Conservation (phyloP, 1,139 yeast species). For the Sugiyamaella neomexicana region DNA sequence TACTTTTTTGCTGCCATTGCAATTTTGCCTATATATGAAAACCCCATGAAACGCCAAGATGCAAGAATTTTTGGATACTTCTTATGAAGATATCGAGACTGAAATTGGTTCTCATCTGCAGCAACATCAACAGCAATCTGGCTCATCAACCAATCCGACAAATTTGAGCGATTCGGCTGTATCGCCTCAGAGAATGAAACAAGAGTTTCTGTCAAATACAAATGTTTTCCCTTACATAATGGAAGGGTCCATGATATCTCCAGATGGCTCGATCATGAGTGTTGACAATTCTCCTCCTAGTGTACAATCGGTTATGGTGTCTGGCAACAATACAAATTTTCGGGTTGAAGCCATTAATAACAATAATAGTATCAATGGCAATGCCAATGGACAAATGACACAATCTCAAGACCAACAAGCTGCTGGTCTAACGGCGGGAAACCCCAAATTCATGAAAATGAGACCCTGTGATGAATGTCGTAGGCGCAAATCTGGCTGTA, state of each 20-base stretch:
- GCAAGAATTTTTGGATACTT: constrained; percentile 9
- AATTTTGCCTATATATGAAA: background rate
- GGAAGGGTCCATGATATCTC: constrained; percentile 10
- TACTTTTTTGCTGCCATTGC: background rate
- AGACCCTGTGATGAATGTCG: constrained; percentile 37
- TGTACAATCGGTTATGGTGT: background rate
- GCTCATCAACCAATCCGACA: background rate
- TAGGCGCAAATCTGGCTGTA: constrained; percentile 25
- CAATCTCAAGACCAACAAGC: background rate
- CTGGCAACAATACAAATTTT: background rate
- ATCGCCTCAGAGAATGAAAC: constrained; percentile 18
- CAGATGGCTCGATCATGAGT: constrained; percentile 9
- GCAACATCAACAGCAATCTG: background rate
- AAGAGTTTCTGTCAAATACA: constrained; percentile 16
- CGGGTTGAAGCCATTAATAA: background rate
- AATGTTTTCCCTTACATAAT: constrained; percentile 14
- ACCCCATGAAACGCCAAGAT: background rate
- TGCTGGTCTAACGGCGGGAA: background rate
- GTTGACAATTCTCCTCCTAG: constrained; percentile 2
- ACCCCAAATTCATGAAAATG: constrained; percentile 21
- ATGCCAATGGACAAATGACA: background rate
- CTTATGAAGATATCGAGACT: constrained; percentile 2
- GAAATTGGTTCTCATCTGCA: constrained; percentile 6
- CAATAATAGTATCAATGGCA: background rate
- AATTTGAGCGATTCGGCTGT: constrained; percentile 3